Conservation (phyloP, 257 asterid species). For the Nicotiana tabacum region DNA sequence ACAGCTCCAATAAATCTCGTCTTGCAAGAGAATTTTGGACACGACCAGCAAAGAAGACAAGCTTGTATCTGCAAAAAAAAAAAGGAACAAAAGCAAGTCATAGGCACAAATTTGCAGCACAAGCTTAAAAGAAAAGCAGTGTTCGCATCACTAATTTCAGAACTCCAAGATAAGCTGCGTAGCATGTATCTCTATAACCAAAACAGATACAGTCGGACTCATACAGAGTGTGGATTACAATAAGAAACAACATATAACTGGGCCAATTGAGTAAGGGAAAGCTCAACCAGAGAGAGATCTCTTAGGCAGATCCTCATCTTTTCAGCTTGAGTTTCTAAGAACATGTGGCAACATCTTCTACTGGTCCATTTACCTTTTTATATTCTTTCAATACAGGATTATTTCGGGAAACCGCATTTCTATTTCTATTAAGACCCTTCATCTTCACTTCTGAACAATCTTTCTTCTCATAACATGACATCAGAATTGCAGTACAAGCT, state of each 20-base stretch:
- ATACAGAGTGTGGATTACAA: background rate
- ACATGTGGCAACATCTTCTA: too few relatives aligned
- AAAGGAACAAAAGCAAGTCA: background rate
- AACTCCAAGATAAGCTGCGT: background rate
- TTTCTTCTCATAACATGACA: background rate
- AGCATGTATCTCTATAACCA: background rate
- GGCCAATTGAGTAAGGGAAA: background rate
- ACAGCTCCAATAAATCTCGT: slow-evolving; percentile 37
- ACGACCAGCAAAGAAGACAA: slow-evolving; percentile 71
- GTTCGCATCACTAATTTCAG: background rate
- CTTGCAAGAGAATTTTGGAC: slow-evolving; percentile 55
- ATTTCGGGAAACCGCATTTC: too few relatives aligned
- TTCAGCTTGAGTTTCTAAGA: too few relatives aligned
- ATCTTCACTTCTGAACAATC: too few relatives aligned
- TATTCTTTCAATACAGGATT: too few relatives aligned
- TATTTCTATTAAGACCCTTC: too few relatives aligned
- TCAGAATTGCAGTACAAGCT: background rate
- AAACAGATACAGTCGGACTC: background rate
- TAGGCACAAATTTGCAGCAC: background rate
- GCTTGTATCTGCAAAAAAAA: slow-evolving; percentile 42
- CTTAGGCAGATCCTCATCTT: too few relatives aligned
- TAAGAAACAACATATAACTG: background rate
- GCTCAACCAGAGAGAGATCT: background rate
- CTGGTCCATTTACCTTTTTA: too few relatives aligned
- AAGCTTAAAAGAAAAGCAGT: background rate